Percentiles rank a stretch among this genome's conserved stretches.
phyloP scores from a whole-genome alignment of 257 asterid species.

The Capsicum baccatum region DNA sequence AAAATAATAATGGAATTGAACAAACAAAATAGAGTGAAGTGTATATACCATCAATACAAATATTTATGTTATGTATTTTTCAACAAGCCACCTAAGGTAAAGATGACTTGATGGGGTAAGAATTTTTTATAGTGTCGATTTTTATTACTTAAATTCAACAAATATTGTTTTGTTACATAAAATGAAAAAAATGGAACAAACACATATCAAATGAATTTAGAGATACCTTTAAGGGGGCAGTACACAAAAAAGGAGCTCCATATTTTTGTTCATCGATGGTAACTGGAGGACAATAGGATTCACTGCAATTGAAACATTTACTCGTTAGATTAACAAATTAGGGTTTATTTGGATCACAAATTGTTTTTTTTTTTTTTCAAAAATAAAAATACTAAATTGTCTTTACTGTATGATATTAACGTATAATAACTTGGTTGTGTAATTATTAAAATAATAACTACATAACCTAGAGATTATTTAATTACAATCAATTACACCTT shows the following conservation, averaged over 20 bases:
- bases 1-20: neutral
- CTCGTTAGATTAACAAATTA: neutral
- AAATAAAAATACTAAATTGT: too few species aligned
- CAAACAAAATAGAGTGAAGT: neutral
- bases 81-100: neutral
- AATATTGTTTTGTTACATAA: neutral
- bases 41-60: too few species aligned
- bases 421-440: too few species aligned
- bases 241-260: conserved; percentile 54
- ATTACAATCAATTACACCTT: too few species aligned
- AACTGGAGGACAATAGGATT: conserved; percentile 45
- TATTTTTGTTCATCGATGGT: conserved; percentile 7
- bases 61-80: too few species aligned
- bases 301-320: conserved; percentile 31
- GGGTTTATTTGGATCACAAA: neutral
- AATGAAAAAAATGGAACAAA: neutral
- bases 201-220: neutral
- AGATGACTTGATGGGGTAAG: neutral
- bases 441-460: too few species aligned
- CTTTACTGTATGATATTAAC: too few species aligned
- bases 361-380: too few species aligned
- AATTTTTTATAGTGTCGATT: neutral
- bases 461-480: too few species aligned
- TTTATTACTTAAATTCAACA: neutral
- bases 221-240: conserved; percentile 58